Evolutionary conservation across 805 yeast species (phyloP), one percentile per base, ranked within the genome.

Genomic region (Brettanomyces anomalus): DNA sequence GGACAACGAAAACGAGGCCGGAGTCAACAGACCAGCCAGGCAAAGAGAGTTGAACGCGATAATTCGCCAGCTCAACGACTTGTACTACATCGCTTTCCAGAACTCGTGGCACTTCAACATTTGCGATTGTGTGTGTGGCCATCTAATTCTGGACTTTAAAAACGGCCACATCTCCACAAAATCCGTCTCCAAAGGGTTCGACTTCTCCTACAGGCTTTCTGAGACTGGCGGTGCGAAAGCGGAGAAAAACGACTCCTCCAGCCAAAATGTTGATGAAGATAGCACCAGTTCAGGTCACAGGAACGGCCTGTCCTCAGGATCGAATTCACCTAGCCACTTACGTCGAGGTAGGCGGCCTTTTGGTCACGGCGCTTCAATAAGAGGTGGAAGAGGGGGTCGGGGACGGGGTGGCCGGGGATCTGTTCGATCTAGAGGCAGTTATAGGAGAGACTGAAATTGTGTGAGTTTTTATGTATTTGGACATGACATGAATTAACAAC

Each of bases 81-180:
- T 72, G 33, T 76, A 79, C 50, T 76, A 77, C 55, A 67, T 74
- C 14, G 77, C 87, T 1, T 82, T 79, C 60, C 80, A 79, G 54
- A 79, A 79, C 52, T 68, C 80, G 44, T 84, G 94, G 94, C 86
- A 84, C 58, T 79, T 79, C 58, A 81, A 81, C 52, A 63, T 84
- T 37, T 76, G 87, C 52, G 90, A 83, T 55, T 70, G 69, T 24
- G 59, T 66, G 19, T 62, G 67, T 49, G 87, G 83, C 5, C 58
- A 62, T 40, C 63, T 79, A 42, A 60, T 65, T 39, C 62, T 76
- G 44, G 65, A 64, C 42, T 63, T 67, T 45, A 63, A 55, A 13
- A 64, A 68, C 41, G 77, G 82, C 3, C 59, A 66, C 40, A 64
- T 82, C 43, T 66, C 68, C 35, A 68, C 78, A 57, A 77, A 76